Base-by-base conservation (phyloP, 768 basidiomycete genomes). In the Piloderma croceum region DNA sequence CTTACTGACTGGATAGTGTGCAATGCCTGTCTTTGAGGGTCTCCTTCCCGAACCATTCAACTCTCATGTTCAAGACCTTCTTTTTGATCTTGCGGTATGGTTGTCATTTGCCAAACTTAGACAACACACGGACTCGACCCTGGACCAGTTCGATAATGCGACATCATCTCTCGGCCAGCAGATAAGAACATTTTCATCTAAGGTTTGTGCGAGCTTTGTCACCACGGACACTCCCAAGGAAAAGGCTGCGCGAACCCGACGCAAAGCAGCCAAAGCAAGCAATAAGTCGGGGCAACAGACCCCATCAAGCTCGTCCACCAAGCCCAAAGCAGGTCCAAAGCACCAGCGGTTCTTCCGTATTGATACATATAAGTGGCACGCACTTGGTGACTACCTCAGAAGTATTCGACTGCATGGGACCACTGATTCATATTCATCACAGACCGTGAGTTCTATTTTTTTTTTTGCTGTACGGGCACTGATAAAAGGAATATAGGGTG, bases 11-110 rank as follows among this genome's bases (percentile, higher is more conserved):
- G 27, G 27, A 9, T 36, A 36, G 35, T 36, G 36, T 32, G 7
- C 15, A 12, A 53, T 69, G 3, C 68, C 69, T 0, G 61, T 52
- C 1, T 68, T 70, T 22, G 63, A 71, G 5, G 66, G 60, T 3
- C 54, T 73, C 0, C 15, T 57, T 2, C 47, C 49, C 3, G 24
- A 5, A 3, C 33, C 21, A 1, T 47, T 52, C n/a, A 43, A 57
- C n/a, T 1, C 31, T 0, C 36, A 42, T 3, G 10, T 57, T 2
- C 39, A 51, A 2, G 38, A 51, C 18, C n/a, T 57, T 1, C 39
- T 50, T 0, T 57, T 50, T 12, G 24, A 41, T 2, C 34, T 53
- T 1, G 52, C 39, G 7, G 35, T 31, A 1, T 57, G 55, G 55
- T 55, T 57, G 17, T 47, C 34, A 0, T 43, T 35, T 13, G 40